Percentiles rank a stretch among this genome's conserved stretches.
Evolutionary conservation across 1,284 basidiomycete genomes (phyloP).

Genomic region (Cryptococcus maquisensis): DNA sequence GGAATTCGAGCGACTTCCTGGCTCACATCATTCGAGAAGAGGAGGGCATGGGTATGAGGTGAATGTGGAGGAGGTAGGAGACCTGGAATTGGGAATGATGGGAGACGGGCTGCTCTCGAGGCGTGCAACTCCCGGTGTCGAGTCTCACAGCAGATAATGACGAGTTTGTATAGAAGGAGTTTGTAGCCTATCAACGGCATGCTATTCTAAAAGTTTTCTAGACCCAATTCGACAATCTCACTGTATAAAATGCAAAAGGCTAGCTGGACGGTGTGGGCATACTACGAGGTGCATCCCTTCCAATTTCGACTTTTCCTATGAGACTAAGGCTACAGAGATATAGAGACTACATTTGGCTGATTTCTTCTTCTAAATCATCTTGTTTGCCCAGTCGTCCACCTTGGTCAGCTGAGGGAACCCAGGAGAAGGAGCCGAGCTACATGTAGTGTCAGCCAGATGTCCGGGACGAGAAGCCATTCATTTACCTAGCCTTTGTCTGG

Average conservation of each 20-base stretch:
- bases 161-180: background rate
- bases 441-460: background rate
- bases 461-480: background rate
- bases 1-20: slow-evolving; percentile 20
- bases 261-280: too few relatives aligned
- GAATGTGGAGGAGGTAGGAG: slow-evolving; percentile 11
- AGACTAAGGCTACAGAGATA: too few relatives aligned
- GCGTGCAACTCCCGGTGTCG: slow-evolving; percentile 2
- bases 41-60: slow-evolving; percentile 8
- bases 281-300: too few relatives aligned
- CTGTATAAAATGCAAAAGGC: too few relatives aligned
- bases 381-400: slow-evolving; percentile 56
- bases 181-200: too few relatives aligned
- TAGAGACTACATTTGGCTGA: background rate
- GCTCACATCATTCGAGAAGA: background rate
- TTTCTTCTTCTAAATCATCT: slow-evolving; percentile 21
- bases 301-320: too few relatives aligned
- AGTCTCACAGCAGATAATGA: slow-evolving; percentile 7
- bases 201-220: too few relatives aligned
- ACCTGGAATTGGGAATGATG: background rate
- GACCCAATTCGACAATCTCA: too few relatives aligned
- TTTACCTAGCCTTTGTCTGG: slow-evolving; percentile 51
- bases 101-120: slow-evolving; percentile 3
- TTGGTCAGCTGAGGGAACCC: slow-evolving; percentile 55
- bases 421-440: slow-evolving; percentile 47